These are phyloP conservation scores for Ceriops decandra DNA, from an alignment of 345 rosid genomes.

Conservation along the genomic window DNA sequence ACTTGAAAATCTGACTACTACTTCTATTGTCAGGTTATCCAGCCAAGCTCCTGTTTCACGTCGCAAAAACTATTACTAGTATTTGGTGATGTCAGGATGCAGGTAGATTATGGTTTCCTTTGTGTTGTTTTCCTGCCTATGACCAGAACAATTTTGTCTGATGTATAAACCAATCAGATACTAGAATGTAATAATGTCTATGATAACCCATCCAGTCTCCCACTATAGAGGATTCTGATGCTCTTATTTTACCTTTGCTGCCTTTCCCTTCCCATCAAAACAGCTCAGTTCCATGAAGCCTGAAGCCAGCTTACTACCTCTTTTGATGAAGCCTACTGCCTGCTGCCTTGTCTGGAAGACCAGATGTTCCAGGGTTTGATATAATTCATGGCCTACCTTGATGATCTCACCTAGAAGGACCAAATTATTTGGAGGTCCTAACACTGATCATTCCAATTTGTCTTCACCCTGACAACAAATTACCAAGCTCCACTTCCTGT, in stretches of 20 bases:
- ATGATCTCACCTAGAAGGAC: conserved; percentile 70
- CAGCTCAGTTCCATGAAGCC: conserved; percentile 93
- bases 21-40: conserved; percentile 77
- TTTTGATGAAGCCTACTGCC: conserved; percentile 68
- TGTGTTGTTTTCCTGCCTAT: conserved; percentile 16
- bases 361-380: conserved; percentile 73
- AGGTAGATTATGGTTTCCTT: conserved; percentile 41
- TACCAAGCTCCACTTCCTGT: conserved; percentile 53
- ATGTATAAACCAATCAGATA: conserved; percentile 21
- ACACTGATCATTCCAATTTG: conserved; percentile 37
- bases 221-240: conserved; percentile 69
- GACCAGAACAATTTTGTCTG: conserved; percentile 30
- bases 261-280: conserved; percentile 73
- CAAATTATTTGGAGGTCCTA: conserved; percentile 50
- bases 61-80: conserved; percentile 80
- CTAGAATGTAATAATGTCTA: conserved; percentile 37
- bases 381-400: conserved; percentile 64
- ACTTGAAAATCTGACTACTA: conserved; percentile 29
- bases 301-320: conserved; percentile 80
- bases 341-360: conserved; percentile 72
- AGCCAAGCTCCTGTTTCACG: conserved; percentile 70
- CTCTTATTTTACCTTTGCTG: conserved; percentile 61
- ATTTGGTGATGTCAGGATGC: conserved; percentile 39
- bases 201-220: conserved; percentile 53
- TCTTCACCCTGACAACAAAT: conserved; percentile 57